phyloP scores from a whole-genome alignment of 257 asterid genomes.

The Gentiana straminea region DNA sequence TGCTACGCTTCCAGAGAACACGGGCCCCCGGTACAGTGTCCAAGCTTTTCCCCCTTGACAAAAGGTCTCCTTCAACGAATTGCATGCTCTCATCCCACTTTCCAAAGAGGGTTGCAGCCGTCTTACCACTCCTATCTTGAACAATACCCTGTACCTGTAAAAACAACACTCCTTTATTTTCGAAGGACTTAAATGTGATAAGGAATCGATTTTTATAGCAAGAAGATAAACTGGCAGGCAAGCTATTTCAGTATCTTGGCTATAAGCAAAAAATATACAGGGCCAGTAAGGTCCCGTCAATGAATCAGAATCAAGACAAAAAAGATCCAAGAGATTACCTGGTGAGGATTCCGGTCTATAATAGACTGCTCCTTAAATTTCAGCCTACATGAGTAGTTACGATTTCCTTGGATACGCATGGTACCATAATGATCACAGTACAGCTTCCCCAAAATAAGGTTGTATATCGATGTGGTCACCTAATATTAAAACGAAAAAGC shows the following conservation, averaged over 20 bases:
- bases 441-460: slow-evolving; percentile 90
- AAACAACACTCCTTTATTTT: slow-evolving; percentile 8
- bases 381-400: slow-evolving; percentile 66
- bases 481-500: slow-evolving; percentile 2
- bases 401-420: slow-evolving; percentile 83
- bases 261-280: too few species aligned
- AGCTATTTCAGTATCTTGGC: too few species aligned
- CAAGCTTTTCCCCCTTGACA: slow-evolving; percentile 48
- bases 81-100: slow-evolving; percentile 97
- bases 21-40: slow-evolving; percentile 54
- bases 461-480: slow-evolving; percentile 97
- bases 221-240: too few species aligned
- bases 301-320: background rate
- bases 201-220: too few species aligned
- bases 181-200: background rate
- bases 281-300: too few species aligned
- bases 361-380: slow-evolving; percentile 98
- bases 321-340: slow-evolving; percentile 36
- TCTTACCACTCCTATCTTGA: slow-evolving; percentile 76
- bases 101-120: slow-evolving; percentile 73
- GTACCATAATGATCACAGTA: slow-evolving; percentile 96
- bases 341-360: slow-evolving; percentile 93
- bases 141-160: slow-evolving; percentile 89
- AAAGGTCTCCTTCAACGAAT: slow-evolving; percentile 63
- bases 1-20: slow-evolving; percentile 81